Percentiles rank a stretch among this genome's conserved stretches.
These are phyloP conservation scores for Lactuca saligna DNA, from an alignment of 129 eudicot genomes.

Conservation along the genomic window DNA sequence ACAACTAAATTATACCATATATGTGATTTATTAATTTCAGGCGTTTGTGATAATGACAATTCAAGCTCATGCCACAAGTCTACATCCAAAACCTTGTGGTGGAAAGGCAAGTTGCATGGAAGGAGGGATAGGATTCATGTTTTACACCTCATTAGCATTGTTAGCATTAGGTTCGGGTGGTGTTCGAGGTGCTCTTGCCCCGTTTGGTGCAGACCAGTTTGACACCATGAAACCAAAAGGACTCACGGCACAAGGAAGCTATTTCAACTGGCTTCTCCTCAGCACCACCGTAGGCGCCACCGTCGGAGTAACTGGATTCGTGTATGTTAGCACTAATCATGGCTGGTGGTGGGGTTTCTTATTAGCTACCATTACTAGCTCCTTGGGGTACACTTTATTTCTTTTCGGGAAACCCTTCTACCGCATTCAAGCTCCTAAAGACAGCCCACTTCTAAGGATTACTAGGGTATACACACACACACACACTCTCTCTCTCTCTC, in stretches of 20 bases:
- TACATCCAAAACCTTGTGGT: slow-evolving; percentile 50
- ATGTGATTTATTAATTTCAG: slow-evolving; percentile 33
- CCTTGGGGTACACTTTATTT: slow-evolving; percentile 40
- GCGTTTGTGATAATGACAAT: slow-evolving; percentile 55
- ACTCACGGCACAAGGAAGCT: slow-evolving; percentile 54
- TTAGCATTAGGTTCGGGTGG: slow-evolving; percentile 67
- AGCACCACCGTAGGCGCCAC: slow-evolving; percentile 41
- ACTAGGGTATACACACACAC: slow-evolving; percentile 29
- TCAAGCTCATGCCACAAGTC: slow-evolving; percentile 49
- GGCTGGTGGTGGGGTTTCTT: slow-evolving; percentile 69
- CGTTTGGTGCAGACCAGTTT: slow-evolving; percentile 79
- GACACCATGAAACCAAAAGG: slow-evolving; percentile 49
- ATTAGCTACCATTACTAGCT: slow-evolving; percentile 30
- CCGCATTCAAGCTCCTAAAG: slow-evolving; percentile 44
- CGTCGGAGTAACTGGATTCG: slow-evolving; percentile 54
- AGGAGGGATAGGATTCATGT: slow-evolving; percentile 47
- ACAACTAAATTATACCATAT: neutral
- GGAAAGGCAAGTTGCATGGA: slow-evolving; percentile 48
- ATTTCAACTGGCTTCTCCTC: slow-evolving; percentile 62
- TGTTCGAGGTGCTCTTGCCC: slow-evolving; percentile 68
- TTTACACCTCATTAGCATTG: slow-evolving; percentile 50
- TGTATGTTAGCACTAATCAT: slow-evolving; percentile 52
- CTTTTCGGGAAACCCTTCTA: slow-evolving; percentile 52
- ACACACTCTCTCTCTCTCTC: no score
- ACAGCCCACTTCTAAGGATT: slow-evolving; percentile 52